Evolutionary conservation across 306 rosid species (phyloP).

Genomic region (Alnus rubra): DNA sequence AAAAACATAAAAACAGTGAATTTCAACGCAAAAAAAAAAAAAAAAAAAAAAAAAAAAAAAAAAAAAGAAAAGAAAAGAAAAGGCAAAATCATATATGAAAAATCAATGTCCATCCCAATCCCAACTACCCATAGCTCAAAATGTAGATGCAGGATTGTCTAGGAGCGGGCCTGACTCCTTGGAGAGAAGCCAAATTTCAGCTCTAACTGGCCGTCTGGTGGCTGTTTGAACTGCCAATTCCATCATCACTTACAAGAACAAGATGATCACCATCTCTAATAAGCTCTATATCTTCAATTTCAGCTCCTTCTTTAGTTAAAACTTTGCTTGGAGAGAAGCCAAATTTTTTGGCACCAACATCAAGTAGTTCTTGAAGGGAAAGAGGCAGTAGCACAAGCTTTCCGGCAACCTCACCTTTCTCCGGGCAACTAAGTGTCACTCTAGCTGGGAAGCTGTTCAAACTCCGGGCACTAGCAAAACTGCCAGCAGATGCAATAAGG

Average conservation of each 20-base stretch:
- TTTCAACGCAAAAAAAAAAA: too few species aligned
- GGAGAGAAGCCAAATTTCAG: not conserved
- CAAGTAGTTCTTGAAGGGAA: constrained; percentile 50
- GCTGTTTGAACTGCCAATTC: not conserved
- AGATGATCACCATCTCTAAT: constrained; percentile 71
- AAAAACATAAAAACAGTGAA: too few species aligned
- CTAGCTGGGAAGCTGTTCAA: constrained; percentile 34
- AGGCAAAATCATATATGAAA: not conserved
- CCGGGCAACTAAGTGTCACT: constrained; percentile 57
- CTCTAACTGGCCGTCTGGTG: not conserved
- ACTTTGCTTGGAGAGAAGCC: constrained; percentile 44
- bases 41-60: too few species aligned
- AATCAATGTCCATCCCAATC: too few species aligned
- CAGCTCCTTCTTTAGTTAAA: constrained; percentile 56
- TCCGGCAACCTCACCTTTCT: constrained; percentile 39
- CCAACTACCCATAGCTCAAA: not conserved
- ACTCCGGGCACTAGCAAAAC: not conserved
- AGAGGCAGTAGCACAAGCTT: constrained; percentile 60
- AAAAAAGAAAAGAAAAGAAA: too few species aligned
- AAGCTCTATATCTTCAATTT: constrained; percentile 56
- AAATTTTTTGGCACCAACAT: constrained; percentile 58
- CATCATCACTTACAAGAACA: constrained; percentile 34
- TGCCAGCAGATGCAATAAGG: constrained; percentile 14
- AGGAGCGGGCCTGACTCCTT: not conserved
- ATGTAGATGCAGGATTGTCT: not conserved